phyloP scores from a whole-genome alignment of 164 flowering plant genomes.

The Vitis rupestris region DNA sequence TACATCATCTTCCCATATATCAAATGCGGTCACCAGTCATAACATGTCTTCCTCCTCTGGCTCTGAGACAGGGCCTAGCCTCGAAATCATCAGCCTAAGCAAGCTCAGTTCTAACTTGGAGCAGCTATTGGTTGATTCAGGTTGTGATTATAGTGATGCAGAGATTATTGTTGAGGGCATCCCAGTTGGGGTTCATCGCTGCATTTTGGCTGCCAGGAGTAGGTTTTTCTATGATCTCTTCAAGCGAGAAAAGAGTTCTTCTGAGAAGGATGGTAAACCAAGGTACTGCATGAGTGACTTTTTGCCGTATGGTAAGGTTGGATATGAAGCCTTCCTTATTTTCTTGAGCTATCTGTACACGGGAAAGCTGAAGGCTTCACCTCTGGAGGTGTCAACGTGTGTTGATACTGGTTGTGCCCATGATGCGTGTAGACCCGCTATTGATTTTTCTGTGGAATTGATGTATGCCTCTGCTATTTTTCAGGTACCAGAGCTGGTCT shows the following conservation, averaged over 20 bases:
- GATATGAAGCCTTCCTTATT: conserved; percentile 55
- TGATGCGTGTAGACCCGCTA: conserved; percentile 69
- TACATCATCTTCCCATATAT: conserved; percentile 50
- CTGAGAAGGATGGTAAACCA: conserved; percentile 39
- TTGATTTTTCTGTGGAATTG: conserved; percentile 59
- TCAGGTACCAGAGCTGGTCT: conserved; percentile 65
- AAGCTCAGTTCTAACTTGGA: conserved; percentile 62
- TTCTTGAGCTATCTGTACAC: conserved; percentile 68
- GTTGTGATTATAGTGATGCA: conserved; percentile 53
- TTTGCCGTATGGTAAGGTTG: conserved; percentile 63
- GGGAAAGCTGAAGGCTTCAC: conserved; percentile 61
- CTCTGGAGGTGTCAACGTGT: conserved; percentile 64
- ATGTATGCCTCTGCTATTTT: conserved; percentile 63
- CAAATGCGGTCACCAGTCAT: conserved; percentile 44
- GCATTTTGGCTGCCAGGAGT: conserved; percentile 70
- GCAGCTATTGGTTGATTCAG: conserved; percentile 40
- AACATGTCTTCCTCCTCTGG: conserved; percentile 20
- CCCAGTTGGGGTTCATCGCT: conserved; percentile 55
- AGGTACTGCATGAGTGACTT: conserved; percentile 46
- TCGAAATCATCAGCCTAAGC: conserved; percentile 46
- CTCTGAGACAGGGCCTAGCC: conserved; percentile 31
- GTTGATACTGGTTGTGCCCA: conserved; percentile 62
- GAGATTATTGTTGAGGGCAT: conserved; percentile 54
- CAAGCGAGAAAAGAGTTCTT: conserved; percentile 19
- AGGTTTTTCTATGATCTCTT: conserved; percentile 54